phyloP scores from a whole-genome alignment of 768 basidiomycete genomes.

The Kwoniella sp. region DNA sequence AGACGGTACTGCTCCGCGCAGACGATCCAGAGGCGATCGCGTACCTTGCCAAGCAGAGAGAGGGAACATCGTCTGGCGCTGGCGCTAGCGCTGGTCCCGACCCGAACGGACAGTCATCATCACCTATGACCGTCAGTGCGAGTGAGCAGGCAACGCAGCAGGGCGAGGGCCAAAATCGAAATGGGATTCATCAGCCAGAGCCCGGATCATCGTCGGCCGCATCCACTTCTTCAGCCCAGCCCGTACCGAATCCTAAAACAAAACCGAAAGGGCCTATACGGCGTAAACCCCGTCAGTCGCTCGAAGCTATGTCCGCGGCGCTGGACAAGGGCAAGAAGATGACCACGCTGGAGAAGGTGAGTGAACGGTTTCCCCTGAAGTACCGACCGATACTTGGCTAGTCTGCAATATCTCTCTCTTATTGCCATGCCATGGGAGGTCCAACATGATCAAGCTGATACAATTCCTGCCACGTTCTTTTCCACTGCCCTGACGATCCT shows the following conservation, averaged over 20 bases:
- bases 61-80: too few relatives aligned
- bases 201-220: too few relatives aligned
- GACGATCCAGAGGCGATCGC: conserved; percentile 47
- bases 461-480: neutral
- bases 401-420: neutral
- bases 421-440: neutral
- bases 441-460: neutral
- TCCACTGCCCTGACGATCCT: too few relatives aligned
- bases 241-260: neutral
- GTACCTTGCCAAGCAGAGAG: conserved; percentile 15
- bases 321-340: conserved; percentile 53
- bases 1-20: conserved; percentile 38
- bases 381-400: too few relatives aligned
- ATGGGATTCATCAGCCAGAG: too few relatives aligned
- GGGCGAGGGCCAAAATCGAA: too few relatives aligned
- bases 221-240: neutral
- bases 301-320: conserved; percentile 50
- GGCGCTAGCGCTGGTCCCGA: too few relatives aligned
- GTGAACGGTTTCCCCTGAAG: too few relatives aligned
- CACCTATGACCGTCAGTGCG: too few relatives aligned
- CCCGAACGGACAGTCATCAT: too few relatives aligned
- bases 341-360: conserved; percentile 54
- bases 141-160: too few relatives aligned
- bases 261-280: conserved; percentile 22
- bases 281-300: conserved; percentile 47